Evolutionary conservation across 2,329 filamentous ascomycete species (phyloP), one percentile per base, ranked within the genome.

Genomic region (Salinomyces thailandicus): DNA sequence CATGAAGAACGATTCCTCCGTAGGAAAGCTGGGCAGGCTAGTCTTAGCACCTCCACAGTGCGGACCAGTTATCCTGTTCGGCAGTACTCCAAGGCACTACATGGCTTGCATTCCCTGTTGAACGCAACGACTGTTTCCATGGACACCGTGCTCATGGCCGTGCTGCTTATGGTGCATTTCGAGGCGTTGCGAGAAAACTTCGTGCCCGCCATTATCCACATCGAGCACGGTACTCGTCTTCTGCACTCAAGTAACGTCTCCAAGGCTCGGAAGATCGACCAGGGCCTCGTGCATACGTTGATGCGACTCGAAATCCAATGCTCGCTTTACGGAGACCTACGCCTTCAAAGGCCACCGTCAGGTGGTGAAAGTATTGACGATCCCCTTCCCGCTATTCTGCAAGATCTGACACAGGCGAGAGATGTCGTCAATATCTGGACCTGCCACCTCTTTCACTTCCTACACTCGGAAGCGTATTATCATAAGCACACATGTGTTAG

Each of bases 81-180:
- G 20, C 52, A 58, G 14, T 59, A 59, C 42, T 47, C 48, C 15
- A 55, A 51, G 37, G 51, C 55, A 8, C 46, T 59, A 13, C 49
- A 46, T 5, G 47, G 44, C 16, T 48, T 59, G 36, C 52, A 51
- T 24, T 19, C 33, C 13, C 43, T 55, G 19, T 38, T 59, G n/a
- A 40, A 44, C 18, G 33, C 32, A 11, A 42, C 43, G 14, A 41
- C 37, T 5, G 38, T 43, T 6, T 41, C 48, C 4, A 31, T 54
- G 31, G 51, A 59, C 18, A 35, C 51, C 6, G 44, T 56, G 7
- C 38, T 59, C 5, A 34, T 58, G 4, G 55, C 52, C 37, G 52
- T 50, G 11, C 37, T 59, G 12, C 22, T 59, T 15, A 54, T 52
- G 38, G 49, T 55, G 9, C 53, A 57, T 24, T 55, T 58, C 34